A percentile compares a stretch with the other conserved stretches of the same genome.
Conservation (phyloP, 2,329 filamentous ascomycete species). For the Madurella mycetomatis region DNA sequence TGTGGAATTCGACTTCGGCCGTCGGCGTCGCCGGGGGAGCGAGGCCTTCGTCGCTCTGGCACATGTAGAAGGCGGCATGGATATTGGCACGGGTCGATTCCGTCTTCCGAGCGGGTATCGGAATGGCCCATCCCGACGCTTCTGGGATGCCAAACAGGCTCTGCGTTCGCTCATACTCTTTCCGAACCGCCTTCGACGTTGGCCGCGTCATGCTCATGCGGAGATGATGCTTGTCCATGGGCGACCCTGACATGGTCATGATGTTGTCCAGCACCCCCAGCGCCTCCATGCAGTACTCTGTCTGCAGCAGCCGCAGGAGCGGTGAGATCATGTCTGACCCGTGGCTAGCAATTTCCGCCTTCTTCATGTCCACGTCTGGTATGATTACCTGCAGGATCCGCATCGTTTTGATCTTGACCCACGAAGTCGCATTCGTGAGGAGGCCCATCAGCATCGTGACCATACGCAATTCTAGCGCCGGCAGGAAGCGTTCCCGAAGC, state of each 20-base stretch:
- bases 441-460: conserved; percentile 87
- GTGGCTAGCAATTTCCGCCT: conserved; percentile 81
- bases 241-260: conserved; percentile 86
- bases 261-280: conserved; percentile 90
- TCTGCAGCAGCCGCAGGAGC: conserved; percentile 80
- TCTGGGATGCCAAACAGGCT: conserved; percentile 96
- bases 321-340: conserved; percentile 95
- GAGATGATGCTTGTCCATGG: conserved; percentile 90
- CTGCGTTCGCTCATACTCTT: conserved; percentile 91
- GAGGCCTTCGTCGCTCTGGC: conserved; percentile 62
- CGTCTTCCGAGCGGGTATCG: conserved; percentile 85
- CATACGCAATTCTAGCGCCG: conserved; percentile 75
- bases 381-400: conserved; percentile 80
- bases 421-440: conserved; percentile 79
- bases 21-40: conserved; percentile 61
- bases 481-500: conserved; percentile 73
- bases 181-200: conserved; percentile 78
- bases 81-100: conserved; percentile 85
- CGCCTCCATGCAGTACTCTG: conserved; percentile 89
- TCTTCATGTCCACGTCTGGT: conserved; percentile 88
- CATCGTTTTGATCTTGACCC: conserved; percentile 93
- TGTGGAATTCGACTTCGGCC: conserved; percentile 86
- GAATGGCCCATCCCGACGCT: conserved; percentile 92
- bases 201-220: conserved; percentile 97
- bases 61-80: conserved; percentile 93